Base-by-base conservation (phyloP, 1,284 basidiomycete genomes). In the Ceratobasidium sp. region DNA sequence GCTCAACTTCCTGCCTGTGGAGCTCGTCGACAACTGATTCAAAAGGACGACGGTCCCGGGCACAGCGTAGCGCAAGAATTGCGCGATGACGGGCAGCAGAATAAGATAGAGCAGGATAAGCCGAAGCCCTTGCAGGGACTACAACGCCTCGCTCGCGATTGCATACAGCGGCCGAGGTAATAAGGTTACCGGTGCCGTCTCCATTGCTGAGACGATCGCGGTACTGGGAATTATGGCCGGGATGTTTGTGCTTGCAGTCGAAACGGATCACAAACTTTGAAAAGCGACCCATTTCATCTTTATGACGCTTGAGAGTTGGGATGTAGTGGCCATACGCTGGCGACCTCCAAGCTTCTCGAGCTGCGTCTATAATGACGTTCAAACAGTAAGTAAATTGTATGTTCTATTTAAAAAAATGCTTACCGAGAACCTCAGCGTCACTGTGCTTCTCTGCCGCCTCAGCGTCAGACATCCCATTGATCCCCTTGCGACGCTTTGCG, bases 21-120 rank as follows among this genome's bases (percentile, higher is more conserved):
- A 72, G n/a, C 13, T 72, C 69, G 28, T 72, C 56, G 1, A 72
- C 69, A 10, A 72, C 69, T 9, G 69, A 72, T 23, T 72, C 69
- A 49, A 72, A 72, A 10, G 69, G 55, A 4, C 56, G 69, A 33
- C 44, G 69, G 49, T 60, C 56, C 5, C 56, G 56, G 28, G 69
- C 55, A 53, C 69, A 72, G 13, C 69, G 39, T n/a, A 72, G 39
- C 1, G 56, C 69, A 61, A 72, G 69, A 15, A 61, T 46, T 5
- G 69, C 69, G 12, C 56, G n/a, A 56, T 72, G 56, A 4, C 18
- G 33, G 1, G 69, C 55, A 2, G 28, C 69, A 10, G 69, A 72
- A 26, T 72, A 72, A 12, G 46, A 39, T 18, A 55, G 46, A 20
- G 46, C 23, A 23, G 66, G 44, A 39, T 42, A 56, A 2, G 49